Percentiles rank a stretch among this genome's conserved stretches.
Evolutionary conservation across 495 filamentous ascomycete genomes (phyloP).

Genomic region (Xeromyces bisporus): DNA sequence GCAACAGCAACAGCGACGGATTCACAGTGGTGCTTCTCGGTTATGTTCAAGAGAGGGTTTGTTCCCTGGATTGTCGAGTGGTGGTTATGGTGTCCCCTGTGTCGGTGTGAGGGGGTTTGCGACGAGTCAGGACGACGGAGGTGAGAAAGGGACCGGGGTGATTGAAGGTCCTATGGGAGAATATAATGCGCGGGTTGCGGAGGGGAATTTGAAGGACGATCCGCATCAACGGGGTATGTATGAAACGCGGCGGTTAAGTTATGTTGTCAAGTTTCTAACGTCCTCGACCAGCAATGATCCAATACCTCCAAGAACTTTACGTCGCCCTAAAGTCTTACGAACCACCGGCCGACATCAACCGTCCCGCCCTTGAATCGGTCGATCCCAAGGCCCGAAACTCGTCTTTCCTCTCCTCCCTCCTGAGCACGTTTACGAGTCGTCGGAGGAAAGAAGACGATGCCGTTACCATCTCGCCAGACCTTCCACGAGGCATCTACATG

Average conservation of each 20-base stretch:
- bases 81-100: no score
- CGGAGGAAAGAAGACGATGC: conserved; percentile 17
- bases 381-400: conserved; percentile 38
- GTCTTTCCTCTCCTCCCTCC: conserved; percentile 57
- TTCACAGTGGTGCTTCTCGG: no score
- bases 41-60: no score
- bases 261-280: no score
- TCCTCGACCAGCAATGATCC: conserved; percentile 68
- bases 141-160: conserved; percentile 4
- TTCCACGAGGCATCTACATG: conserved; percentile 85
- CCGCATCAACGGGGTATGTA: conserved; percentile 69
- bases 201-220: conserved; percentile 63
- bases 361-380: conserved; percentile 59
- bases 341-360: conserved; percentile 53
- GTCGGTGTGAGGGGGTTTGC: not conserved
- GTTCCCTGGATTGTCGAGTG: no score
- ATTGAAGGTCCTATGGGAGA: conserved; percentile 60
- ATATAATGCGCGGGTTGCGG: conserved; percentile 64
- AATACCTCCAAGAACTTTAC: conserved; percentile 75
- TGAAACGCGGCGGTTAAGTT: no score
- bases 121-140: conserved; percentile 1
- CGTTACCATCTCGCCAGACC: conserved; percentile 43
- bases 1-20: no score
- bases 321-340: conserved; percentile 61
- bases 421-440: conserved; percentile 31